A percentile compares a stretch with the other conserved stretches of the same genome.
phyloP scores from a whole-genome alignment of 331 rosid species.

The Erythrophleum ivorense region DNA sequence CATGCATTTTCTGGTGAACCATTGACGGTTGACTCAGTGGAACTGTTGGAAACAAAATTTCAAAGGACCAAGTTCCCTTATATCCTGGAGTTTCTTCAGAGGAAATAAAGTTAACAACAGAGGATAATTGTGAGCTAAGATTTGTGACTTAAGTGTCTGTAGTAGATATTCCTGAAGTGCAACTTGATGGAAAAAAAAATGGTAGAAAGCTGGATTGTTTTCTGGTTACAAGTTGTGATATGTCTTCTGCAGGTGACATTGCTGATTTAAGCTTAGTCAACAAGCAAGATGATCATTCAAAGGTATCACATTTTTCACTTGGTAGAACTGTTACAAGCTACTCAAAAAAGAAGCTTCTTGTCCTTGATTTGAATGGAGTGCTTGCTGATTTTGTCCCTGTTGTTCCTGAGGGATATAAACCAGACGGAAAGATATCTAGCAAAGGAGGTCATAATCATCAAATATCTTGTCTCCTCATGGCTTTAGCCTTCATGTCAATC shows the following conservation, averaged over 20 bases:
- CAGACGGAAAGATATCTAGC: slow-evolving; percentile 50
- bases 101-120: slow-evolving; percentile 26
- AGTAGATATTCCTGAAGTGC: slow-evolving; percentile 20
- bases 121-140: slow-evolving; percentile 20
- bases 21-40: slow-evolving; percentile 22
- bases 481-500: slow-evolving; percentile 28
- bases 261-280: slow-evolving; percentile 40
- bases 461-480: slow-evolving; percentile 21
- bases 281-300: slow-evolving; percentile 40
- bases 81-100: slow-evolving; percentile 30
- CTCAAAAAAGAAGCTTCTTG: slow-evolving; percentile 79
- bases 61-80: slow-evolving; percentile 33
- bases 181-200: slow-evolving; percentile 35
- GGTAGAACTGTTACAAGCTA: slow-evolving; percentile 45
- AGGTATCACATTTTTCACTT: slow-evolving; percentile 41
- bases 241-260: slow-evolving; percentile 39
- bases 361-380: slow-evolving; percentile 91
- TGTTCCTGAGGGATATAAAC: slow-evolving; percentile 40
- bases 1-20: slow-evolving; percentile 37
- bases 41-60: slow-evolving; percentile 23
- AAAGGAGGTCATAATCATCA: slow-evolving; percentile 63
- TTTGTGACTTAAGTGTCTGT: slow-evolving; percentile 21
- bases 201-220: slow-evolving; percentile 31
- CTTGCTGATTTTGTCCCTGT: slow-evolving; percentile 74
- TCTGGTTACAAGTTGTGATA: slow-evolving; percentile 32